Percentiles rank a stretch among this genome's conserved stretches.
Evolutionary conservation across 2,329 filamentous ascomycete genomes (phyloP).

Genomic region (Gaeumannomyces sp.): DNA sequence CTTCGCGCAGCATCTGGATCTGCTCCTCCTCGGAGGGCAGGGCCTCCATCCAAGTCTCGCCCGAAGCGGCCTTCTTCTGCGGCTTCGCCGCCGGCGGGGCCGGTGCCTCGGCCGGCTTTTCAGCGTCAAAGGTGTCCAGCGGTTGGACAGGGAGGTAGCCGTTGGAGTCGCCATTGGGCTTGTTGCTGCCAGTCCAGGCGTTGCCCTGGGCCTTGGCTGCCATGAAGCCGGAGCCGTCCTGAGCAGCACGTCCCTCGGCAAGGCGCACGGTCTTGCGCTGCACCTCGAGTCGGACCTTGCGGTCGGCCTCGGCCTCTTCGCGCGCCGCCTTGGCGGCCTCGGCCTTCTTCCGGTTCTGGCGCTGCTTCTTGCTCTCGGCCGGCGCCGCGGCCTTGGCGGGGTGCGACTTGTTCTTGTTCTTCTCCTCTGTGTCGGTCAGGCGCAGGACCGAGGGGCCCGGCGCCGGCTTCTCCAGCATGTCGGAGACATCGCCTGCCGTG

Average conservation of each 20-base stretch:
- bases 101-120: constrained; percentile 17
- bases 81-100: constrained; percentile 22
- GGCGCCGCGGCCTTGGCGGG: constrained; percentile 50
- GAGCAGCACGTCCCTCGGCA: constrained; percentile 74
- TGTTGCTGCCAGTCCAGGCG: constrained; percentile 28
- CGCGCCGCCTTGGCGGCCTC: constrained; percentile 71
- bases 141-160: constrained; percentile 38
- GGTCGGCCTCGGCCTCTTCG: constrained; percentile 71
- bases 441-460: constrained; percentile 69
- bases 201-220: constrained; percentile 31
- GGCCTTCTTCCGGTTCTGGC: constrained; percentile 84
- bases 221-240: constrained; percentile 65
- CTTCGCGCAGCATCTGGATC: constrained; percentile 49
- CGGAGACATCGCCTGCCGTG: constrained; percentile 63
- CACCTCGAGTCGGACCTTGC: constrained; percentile 70
- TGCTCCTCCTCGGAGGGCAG: constrained; percentile 58
- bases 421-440: constrained; percentile 57
- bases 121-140: constrained; percentile 50
- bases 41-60: constrained; percentile 41
- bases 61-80: constrained; percentile 22
- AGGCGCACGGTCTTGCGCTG: constrained; percentile 77
- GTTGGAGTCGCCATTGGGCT: constrained; percentile 30
- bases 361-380: constrained; percentile 87
- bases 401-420: constrained; percentile 55
- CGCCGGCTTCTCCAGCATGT: constrained; percentile 78